Conservation (phyloP, 1,284 basidiomycete species). For the Pseudozyma thailandica region DNA sequence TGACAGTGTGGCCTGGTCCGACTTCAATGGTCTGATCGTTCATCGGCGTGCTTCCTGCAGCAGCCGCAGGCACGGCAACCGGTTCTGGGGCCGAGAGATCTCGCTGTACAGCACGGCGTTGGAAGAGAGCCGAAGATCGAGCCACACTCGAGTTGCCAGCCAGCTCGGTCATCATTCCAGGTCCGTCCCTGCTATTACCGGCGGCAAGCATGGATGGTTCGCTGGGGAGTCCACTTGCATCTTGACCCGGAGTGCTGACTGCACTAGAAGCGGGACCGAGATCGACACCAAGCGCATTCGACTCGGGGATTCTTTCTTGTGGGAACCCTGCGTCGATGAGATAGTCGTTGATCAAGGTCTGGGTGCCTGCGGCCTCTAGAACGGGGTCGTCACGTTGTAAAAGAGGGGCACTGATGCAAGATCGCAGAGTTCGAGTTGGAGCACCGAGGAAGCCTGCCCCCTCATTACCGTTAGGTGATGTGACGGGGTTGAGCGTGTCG, state of each 20-base stretch:
- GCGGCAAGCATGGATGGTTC: background rate
- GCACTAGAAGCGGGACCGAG: conserved; percentile 15
- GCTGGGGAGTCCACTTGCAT: background rate
- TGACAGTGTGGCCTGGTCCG: conserved; percentile 20
- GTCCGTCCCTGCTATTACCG: conserved; percentile 3
- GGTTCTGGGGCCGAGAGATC: conserved; percentile 49
- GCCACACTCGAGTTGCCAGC: conserved; percentile 21
- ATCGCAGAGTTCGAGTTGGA: conserved; percentile 31
- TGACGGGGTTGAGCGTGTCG: conserved; percentile 16
- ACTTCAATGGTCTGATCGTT: conserved; percentile 22
- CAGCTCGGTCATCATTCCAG: conserved; percentile 9
- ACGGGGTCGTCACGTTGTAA: conserved; percentile 42
- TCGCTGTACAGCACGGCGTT: conserved; percentile 49
- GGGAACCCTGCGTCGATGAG: conserved; percentile 46
- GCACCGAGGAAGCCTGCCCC: conserved; percentile 17
- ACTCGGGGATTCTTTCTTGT: conserved; percentile 27
- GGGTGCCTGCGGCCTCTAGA: conserved; percentile 24
- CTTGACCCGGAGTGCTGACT: conserved; percentile 18
- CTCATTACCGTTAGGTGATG: conserved; percentile 5
- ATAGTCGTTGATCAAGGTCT: conserved; percentile 45
- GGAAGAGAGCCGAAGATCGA: conserved; percentile 48
- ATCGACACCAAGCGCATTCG: conserved; percentile 32
- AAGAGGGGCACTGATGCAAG: conserved; percentile 47
- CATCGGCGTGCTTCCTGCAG: background rate
- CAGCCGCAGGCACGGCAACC: conserved; percentile 26